phyloP scores from a whole-genome alignment of 257 asterid species.

The Salvia rosmarinus region DNA sequence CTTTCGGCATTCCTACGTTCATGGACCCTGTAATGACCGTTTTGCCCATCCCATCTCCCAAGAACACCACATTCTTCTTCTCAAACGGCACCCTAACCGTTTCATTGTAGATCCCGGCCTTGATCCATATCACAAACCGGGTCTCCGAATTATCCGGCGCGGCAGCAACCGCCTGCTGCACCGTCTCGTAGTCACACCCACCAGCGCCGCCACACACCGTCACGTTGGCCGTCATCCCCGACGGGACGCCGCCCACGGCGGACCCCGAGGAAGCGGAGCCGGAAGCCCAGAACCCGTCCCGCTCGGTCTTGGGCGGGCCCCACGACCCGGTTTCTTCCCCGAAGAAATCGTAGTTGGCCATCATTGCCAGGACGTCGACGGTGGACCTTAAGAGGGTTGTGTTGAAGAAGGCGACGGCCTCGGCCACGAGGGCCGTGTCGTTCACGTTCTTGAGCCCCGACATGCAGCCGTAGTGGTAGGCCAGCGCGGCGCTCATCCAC shows the following conservation, averaged over 20 bases:
- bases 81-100: conserved; percentile 58
- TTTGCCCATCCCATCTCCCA: conserved; percentile 65
- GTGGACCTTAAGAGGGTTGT: conserved; percentile 42
- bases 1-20: conserved; percentile 47
- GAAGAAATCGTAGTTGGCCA: conserved; percentile 50
- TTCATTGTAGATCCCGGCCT: conserved; percentile 61
- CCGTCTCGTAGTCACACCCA: conserved; percentile 46
- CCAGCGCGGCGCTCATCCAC: conserved; percentile 69
- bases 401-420: conserved; percentile 48
- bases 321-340: conserved; percentile 52
- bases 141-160: conserved; percentile 46
- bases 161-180: conserved; percentile 62
- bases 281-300: conserved; percentile 65
- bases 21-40: conserved; percentile 63
- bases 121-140: conserved; percentile 66
- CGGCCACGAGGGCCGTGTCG: conserved; percentile 44
- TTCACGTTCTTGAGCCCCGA: conserved; percentile 54
- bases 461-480: conserved; percentile 60
- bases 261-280: not conserved
- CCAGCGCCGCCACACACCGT: conserved; percentile 21
- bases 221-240: conserved; percentile 11
- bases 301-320: conserved; percentile 62
- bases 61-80: conserved; percentile 63
- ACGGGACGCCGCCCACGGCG: not conserved
- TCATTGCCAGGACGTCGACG: conserved; percentile 57